Evolutionary conservation across 257 asterid species (phyloP), one percentile per base, ranked within the genome.

Genomic region (Salvia hispanica): DNA sequence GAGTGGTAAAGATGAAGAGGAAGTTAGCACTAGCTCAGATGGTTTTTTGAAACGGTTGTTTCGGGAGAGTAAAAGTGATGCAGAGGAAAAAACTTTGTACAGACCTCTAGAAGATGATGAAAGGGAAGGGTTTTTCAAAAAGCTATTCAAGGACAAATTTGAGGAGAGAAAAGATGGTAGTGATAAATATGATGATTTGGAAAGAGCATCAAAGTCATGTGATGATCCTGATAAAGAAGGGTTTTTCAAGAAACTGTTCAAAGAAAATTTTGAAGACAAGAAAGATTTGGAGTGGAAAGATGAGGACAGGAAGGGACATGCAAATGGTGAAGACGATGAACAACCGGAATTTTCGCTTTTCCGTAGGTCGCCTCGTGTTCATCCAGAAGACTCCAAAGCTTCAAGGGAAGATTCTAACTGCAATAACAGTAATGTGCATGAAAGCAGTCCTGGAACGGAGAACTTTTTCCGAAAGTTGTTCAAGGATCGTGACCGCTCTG

Each of bases 361-460:
- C 65, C 87, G 95, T 64, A 83, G 88, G 66, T 72, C 85, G 60
- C 85, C 86, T 74, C 96, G 97, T 74, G 86, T 88, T 72, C 95
- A 91, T 76, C 96, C 97, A 25, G 97, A 86, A 70, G 93, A 91
- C 76, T 75, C 93, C 18, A 88, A 82, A 75, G 63, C 64, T 72
- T 72, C 89, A 66, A 56, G 36, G 40, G 82, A 71, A 48, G 79
- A 74, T 57, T 84, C 78, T 63, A 84, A 76, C 66, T 66, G 77
- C 69, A 72, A 78, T 43, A 65, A 66, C 75, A 74, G 73, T 56
- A 84, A 77, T 76, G 79, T 80, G 63, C 88, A 81, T 60, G 96
- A 86, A 81, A 85, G 91, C 81, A 88, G 96, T 72, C 96, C 97
- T 68, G 96, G 97, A 68, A 91, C 97, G 51, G 97, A 91, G 71